Percentiles rank a stretch among this genome's conserved stretches.
Conservation (phyloP, 768 basidiomycete species). For the Termitomyces sp. region DNA sequence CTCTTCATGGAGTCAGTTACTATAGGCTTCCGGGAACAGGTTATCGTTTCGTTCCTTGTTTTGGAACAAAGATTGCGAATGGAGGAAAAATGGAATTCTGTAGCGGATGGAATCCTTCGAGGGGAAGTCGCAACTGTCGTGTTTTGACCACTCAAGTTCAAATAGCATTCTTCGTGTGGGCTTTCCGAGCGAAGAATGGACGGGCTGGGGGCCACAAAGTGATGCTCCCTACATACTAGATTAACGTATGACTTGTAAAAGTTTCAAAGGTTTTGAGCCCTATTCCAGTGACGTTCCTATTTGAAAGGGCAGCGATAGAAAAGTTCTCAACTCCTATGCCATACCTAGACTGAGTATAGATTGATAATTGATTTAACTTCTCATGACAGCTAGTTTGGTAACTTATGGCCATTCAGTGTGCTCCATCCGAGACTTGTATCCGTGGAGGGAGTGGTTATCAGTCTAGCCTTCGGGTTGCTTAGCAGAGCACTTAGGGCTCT, state of each 20-base stretch:
- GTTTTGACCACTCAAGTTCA: no score
- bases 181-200: neutral
- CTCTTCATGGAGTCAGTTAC: slow-evolving; percentile 11
- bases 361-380: no score
- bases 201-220: neutral
- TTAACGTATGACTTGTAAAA: no score
- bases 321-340: neutral
- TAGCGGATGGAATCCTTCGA: neutral
- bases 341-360: neutral
- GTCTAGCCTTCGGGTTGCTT: no score
- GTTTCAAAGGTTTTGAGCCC: no score
- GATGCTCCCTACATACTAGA: no score
- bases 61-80: slow-evolving; percentile 8
- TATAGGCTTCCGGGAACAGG: slow-evolving; percentile 2
- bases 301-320: neutral
- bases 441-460: no score
- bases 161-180: neutral
- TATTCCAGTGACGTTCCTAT: neutral
- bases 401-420: no score
- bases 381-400: no score
- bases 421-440: no score
- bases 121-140: no score
- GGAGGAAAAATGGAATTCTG: slow-evolving; percentile 6
- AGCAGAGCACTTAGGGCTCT: no score
- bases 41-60: slow-evolving; percentile 11